These are phyloP conservation scores for Rhizodiscina lignyota DNA, from an alignment of 495 filamentous ascomycete genomes.

Conservation along the genomic window DNA sequence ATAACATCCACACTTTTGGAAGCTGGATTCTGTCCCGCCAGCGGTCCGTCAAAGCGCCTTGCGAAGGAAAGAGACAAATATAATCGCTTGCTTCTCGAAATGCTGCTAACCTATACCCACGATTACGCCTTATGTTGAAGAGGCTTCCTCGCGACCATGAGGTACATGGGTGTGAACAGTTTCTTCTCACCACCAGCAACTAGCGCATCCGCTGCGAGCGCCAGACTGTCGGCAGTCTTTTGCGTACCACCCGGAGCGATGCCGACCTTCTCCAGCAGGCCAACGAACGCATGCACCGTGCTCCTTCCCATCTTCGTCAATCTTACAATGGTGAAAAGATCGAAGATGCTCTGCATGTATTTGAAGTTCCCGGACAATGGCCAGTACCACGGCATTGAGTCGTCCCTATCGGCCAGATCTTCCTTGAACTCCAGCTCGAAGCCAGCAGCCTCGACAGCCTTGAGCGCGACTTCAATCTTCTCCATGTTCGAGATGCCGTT, in stretches of 20 bases:
- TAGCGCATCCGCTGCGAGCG: conserved; percentile 66
- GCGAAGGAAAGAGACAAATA: too few relatives aligned
- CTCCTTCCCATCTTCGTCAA: conserved; percentile 80
- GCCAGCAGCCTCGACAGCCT: conserved; percentile 76
- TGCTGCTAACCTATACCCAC: too few relatives aligned
- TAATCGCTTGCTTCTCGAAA: too few relatives aligned
- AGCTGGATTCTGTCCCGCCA: too few relatives aligned
- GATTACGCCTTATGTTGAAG: too few relatives aligned
- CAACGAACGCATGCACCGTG: conserved; percentile 63
- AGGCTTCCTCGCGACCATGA: conserved; percentile 93
- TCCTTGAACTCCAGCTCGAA: conserved; percentile 77
- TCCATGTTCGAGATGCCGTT: conserved; percentile 99
- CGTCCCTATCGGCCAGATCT: conserved; percentile 65
- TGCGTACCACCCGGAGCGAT: conserved; percentile 73
- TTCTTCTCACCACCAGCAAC: conserved; percentile 84
- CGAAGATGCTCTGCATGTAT: conserved; percentile 63
- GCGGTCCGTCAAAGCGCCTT: too few relatives aligned
- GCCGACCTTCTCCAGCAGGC: conserved; percentile 54
- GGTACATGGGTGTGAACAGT: conserved; percentile 97
- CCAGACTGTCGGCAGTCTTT: conserved; percentile 88
- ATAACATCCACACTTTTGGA: too few relatives aligned
- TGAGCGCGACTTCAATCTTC: conserved; percentile 62
- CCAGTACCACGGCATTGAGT: conserved; percentile 76
- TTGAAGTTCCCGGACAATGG: conserved; percentile 69
- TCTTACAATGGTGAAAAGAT: conserved; percentile 69